Base-by-base conservation (phyloP, 2,329 filamentous ascomycete genomes). In the Stemphylium beticola region DNA sequence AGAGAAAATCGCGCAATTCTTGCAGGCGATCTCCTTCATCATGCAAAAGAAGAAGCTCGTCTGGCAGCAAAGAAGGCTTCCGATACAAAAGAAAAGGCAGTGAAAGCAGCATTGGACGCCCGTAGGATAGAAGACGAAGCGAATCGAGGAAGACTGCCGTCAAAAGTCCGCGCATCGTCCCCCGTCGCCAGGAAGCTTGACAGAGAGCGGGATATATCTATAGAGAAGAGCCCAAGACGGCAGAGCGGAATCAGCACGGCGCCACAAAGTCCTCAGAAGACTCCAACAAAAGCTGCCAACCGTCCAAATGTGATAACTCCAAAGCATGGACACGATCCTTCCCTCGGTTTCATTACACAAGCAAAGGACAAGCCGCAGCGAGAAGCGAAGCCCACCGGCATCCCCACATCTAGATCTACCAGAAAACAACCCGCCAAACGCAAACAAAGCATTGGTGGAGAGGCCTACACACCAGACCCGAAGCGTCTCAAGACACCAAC, bases 241-340 rank as follows among this genome's bases (percentile, higher is more conserved):
- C 48, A 55, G 14, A 55, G 53, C 20, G 53, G 53, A 12, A 5
- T 47, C 6, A 55, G 41, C n/a, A 55, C 48, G 7, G 48, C 32
- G 7, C 41, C 48, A 29, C 37, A 17, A 34, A 55, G 46, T 29
- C 42, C 48, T 17, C 26, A 20, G 22, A 42, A 18, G 17, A 24
- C 40, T 17, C 37, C 47, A 7, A n/a, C 2, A 4, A 50, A 37
- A 9, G 17, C 36, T 41, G 12, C 14, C 10, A 17, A 33, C 5
- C 26, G 34, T 29, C 38, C 38, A 33, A n/a, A 49, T 8, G 31
- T 14, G 8, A 29, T 36, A 5, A 31, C 36, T 4, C 29, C 22
- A 7, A 33, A 42, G 6, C 14, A 17, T 11, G 24, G 14, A 14
- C 10, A 32, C 10, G 4, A 9, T 3, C 17, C 14, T 10, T 11